These are phyloP conservation scores for Penicillium sp. DNA, from an alignment of 2,329 filamentous ascomycete species.

Conservation along the genomic window DNA sequence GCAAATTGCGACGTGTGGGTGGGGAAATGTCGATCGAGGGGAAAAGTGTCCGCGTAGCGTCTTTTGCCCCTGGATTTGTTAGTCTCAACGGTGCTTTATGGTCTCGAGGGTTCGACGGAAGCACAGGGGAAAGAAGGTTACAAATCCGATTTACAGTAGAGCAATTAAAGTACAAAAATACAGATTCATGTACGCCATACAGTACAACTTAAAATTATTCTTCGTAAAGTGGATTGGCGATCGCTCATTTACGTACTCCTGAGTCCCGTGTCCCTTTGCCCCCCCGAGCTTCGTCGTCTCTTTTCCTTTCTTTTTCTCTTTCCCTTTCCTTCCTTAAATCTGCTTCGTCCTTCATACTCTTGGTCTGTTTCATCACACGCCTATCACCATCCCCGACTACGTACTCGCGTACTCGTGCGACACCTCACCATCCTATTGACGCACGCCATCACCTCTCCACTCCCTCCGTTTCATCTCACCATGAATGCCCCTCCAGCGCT, in stretches of 20 bases:
- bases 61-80: not conserved
- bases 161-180: not conserved
- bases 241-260: not conserved
- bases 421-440: constrained; percentile 13
- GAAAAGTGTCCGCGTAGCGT: not conserved
- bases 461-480: constrained; percentile 24
- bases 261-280: constrained; percentile 2
- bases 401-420: constrained; percentile 22
- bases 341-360: not conserved
- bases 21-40: not conserved
- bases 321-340: not conserved
- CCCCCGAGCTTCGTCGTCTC: not conserved
- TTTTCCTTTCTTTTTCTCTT: not conserved
- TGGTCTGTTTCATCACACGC: not conserved
- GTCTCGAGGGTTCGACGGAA: no score
- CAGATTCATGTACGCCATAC: no score
- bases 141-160: not conserved
- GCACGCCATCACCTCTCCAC: constrained; percentile 19
- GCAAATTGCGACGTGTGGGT: not conserved
- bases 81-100: not conserved
- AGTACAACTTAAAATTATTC: not conserved
- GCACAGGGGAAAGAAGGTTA: no score
- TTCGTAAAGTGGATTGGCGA: not conserved
- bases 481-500: constrained; percentile 36
- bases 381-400: not conserved